Evolutionary conservation across 2,329 filamentous ascomycete species (phyloP).

Genomic region (Fusarium piperis): DNA sequence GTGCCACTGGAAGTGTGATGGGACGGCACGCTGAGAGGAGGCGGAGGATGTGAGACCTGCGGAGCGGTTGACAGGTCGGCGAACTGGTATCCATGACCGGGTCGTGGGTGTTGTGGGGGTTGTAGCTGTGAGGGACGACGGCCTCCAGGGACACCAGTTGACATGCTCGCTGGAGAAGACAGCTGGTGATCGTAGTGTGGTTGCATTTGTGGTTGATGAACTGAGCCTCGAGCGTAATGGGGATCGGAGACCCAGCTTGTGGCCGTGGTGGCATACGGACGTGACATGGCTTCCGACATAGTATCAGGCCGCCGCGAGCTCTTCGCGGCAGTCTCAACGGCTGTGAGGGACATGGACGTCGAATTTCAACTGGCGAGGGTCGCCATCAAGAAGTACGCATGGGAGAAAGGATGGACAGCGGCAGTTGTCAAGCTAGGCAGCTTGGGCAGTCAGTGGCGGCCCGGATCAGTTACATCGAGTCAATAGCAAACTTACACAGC

Average conservation of each 20-base stretch:
- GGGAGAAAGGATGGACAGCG: slow-evolving; percentile 22
- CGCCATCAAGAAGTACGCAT: slow-evolving; percentile 21
- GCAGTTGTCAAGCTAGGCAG: slow-evolving; percentile 24
- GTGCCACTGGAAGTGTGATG: slow-evolving; percentile 9
- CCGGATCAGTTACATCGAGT: slow-evolving; percentile 38
- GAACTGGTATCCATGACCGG: slow-evolving; percentile 20
- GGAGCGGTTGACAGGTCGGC: slow-evolving; percentile 20
- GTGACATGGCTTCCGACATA: slow-evolving; percentile 42
- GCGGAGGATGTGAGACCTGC: slow-evolving; percentile 30
- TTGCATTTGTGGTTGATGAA: slow-evolving; percentile 42
- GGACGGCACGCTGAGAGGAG: slow-evolving; percentile 10
- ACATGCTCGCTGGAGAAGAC: slow-evolving; percentile 40
- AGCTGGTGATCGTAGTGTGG: slow-evolving; percentile 41
- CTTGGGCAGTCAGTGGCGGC: slow-evolving; percentile 29
- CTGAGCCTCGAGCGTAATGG: slow-evolving; percentile 26
- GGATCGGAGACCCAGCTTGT: slow-evolving; percentile 31
- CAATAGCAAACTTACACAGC: slow-evolving; percentile 36
- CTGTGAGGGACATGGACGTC: slow-evolving; percentile 34
- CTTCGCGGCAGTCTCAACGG: slow-evolving; percentile 28
- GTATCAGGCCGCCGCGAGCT: slow-evolving; percentile 22
- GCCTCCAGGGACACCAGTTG: slow-evolving; percentile 28
- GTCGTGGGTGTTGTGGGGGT: slow-evolving; percentile 15
- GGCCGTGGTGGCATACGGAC: slow-evolving; percentile 30
- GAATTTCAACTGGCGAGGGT: slow-evolving; percentile 12
- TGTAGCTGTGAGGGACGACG: slow-evolving; percentile 22